Evolutionary conservation across 768 basidiomycete genomes (phyloP).

Genomic region (Porphyrellus cyaneotinctus): DNA sequence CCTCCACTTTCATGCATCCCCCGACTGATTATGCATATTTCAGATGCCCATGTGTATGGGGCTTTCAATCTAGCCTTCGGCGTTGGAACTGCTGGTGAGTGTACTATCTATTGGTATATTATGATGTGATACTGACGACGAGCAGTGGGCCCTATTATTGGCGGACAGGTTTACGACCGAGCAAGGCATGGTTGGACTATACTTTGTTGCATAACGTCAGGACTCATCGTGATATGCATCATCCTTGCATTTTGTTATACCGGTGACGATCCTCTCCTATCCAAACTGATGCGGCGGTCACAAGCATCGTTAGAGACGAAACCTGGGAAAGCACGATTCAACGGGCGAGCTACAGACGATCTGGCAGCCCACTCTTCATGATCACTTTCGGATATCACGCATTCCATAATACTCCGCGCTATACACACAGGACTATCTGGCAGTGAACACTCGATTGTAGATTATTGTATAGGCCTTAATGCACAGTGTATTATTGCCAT

Average conservation of each 20-base stretch:
- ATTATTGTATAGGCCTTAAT: slow-evolving; percentile 7
- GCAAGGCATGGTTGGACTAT: slow-evolving; percentile 55
- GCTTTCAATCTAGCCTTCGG: slow-evolving; percentile 72
- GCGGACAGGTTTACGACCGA: slow-evolving; percentile 67
- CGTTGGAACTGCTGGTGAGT: slow-evolving; percentile 56
- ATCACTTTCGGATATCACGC: slow-evolving; percentile 3
- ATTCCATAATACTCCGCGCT: not conserved
- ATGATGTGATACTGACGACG: slow-evolving; percentile 2
- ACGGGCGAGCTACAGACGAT: slow-evolving; percentile 1
- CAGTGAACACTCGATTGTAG: slow-evolving; percentile 11
- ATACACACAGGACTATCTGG: slow-evolving; percentile 8
- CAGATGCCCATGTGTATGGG: slow-evolving; percentile 73
- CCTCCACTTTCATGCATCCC: not conserved
- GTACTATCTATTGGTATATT: not conserved
- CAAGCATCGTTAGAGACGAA: slow-evolving; percentile 8
- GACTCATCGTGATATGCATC: slow-evolving; percentile 37
- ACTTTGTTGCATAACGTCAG: slow-evolving; percentile 47
- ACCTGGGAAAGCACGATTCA: slow-evolving; percentile 1
- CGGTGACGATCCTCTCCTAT: slow-evolving; percentile 44
- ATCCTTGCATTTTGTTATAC: slow-evolving; percentile 42
- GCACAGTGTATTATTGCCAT: slow-evolving; percentile 9
- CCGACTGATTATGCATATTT: not conserved
- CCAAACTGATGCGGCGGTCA: slow-evolving; percentile 23
- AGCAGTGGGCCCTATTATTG: slow-evolving; percentile 65
- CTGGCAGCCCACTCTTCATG: slow-evolving; percentile 1